A percentile compares a stretch with the other conserved stretches of the same genome.
phyloP scores from a whole-genome alignment of 2,329 filamentous ascomycete genomes.

The Septoria linicola region DNA sequence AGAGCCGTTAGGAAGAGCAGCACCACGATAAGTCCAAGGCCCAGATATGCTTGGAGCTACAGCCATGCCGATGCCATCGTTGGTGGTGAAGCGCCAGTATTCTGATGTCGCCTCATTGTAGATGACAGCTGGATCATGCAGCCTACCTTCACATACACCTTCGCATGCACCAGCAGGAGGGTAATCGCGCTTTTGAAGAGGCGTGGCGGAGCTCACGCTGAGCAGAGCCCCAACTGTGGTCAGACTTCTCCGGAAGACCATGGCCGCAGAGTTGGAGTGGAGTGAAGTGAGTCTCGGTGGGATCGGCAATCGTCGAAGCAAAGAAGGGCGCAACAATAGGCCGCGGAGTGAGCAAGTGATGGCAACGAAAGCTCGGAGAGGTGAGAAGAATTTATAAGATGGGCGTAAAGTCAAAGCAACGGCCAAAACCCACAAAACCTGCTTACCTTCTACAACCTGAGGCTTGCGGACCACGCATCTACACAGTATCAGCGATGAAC shows the following conservation, averaged over 20 bases:
- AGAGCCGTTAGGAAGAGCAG: constrained; percentile 48
- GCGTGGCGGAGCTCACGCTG: background rate
- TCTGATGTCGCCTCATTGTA: constrained; percentile 28
- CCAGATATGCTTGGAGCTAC: constrained; percentile 48
- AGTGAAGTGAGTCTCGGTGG: background rate
- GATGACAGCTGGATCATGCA: constrained; percentile 26
- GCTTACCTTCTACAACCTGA: too few species aligned
- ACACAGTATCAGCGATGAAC: too few species aligned
- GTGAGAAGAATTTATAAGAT: too few species aligned
- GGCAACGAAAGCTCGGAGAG: too few species aligned
- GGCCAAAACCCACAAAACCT: too few species aligned
- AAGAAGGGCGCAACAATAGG: too few species aligned
- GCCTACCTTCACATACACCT: constrained; percentile 20
- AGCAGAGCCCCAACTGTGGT: background rate
- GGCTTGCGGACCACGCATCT: too few species aligned
- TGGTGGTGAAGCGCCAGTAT: constrained; percentile 55
- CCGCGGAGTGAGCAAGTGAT: too few species aligned
- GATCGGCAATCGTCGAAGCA: too few species aligned
- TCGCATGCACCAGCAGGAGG: constrained; percentile 21
- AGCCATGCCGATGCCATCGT: constrained; percentile 50
- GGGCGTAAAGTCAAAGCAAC: too few species aligned
- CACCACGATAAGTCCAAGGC: constrained; percentile 51
- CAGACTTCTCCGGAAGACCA: background rate
- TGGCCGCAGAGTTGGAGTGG: background rate
- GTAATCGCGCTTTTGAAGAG: constrained; percentile 20